A percentile compares a stretch with the other conserved stretches of the same genome.
Evolutionary conservation across 1,284 basidiomycete genomes (phyloP).

Genomic region (Ganoderma lingzhi): DNA sequence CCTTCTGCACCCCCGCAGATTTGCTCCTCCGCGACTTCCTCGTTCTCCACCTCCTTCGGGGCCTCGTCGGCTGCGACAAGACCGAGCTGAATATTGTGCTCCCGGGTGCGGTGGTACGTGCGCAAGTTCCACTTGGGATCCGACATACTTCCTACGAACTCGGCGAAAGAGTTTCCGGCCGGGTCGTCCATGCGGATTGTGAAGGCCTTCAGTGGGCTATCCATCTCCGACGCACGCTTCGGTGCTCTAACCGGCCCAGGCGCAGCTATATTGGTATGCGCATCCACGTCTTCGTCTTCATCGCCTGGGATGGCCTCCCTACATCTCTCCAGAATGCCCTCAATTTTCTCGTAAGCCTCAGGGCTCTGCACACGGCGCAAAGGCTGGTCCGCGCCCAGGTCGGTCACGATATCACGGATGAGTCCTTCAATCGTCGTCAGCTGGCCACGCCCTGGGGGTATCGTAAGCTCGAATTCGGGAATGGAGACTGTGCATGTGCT

Average conservation of each 20-base stretch:
- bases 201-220: slow-evolving; percentile 75
- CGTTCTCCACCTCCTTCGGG: slow-evolving; percentile 25
- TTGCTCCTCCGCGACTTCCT: slow-evolving; percentile 39
- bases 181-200: slow-evolving; percentile 94
- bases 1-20: slow-evolving; percentile 43
- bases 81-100: slow-evolving; percentile 89
- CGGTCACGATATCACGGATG: slow-evolving; percentile 84
- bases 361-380: slow-evolving; percentile 87
- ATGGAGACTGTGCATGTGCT: slow-evolving; percentile 84
- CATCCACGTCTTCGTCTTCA: slow-evolving; percentile 54
- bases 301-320: slow-evolving; percentile 75
- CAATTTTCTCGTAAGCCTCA: slow-evolving; percentile 80
- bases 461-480: slow-evolving; percentile 91
- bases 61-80: slow-evolving; percentile 63
- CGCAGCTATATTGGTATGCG: slow-evolving; percentile 25
- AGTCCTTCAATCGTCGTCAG: slow-evolving; percentile 97
- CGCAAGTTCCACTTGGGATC: slow-evolving; percentile 95
- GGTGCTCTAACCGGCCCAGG: slow-evolving; percentile 37
- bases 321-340: slow-evolving; percentile 76
- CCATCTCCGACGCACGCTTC: slow-evolving; percentile 49
- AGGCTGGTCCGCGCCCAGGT: slow-evolving; percentile 88
- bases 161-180: slow-evolving; percentile 94
- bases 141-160: slow-evolving; percentile 81
- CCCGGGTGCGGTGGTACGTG: slow-evolving; percentile 83
- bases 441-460: slow-evolving; percentile 90